Base-by-base conservation (phyloP, 352 stramenopile genomes). In the Pythium sukuiense region DNA sequence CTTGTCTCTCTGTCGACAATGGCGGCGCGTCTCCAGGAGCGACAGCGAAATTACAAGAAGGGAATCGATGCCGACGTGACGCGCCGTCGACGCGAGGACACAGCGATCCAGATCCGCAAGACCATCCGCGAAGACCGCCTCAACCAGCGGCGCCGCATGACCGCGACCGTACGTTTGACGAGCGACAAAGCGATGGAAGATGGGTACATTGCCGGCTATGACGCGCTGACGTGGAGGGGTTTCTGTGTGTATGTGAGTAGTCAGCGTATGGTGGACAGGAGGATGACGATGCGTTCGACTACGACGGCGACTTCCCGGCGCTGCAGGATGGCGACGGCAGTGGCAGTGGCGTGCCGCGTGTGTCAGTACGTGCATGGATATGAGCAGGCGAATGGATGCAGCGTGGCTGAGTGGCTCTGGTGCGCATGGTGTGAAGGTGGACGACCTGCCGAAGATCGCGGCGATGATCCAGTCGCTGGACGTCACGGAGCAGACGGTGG, bases 371-470 rank as follows among this genome's bases (percentile, higher is more conserved):
- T 65, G 39, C 6, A 8, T 24, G 13, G 20, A 16, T n/a, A 27
- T 59, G 12, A 41, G 20, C 20, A 24, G 27, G 14, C 14, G 27
- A 59, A 9, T n/a, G 14, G 13, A 2, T 26, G 43, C 43, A 12
- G 13, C 6, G 4, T 53, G 24, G 2, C 20, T 32, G 45, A 32
- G 4, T 53, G 45, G 45, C 50, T 35, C n/a, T 45, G 37, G 6
- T 49, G 41, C 41, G 41, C 8, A 49, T 49, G 12, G 20, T 49
- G 33, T 46, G 29, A 87, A 98, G 81, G 79, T 99, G 49, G 86
- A 98, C 55, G 90, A 98, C 43, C 77, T 99, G 63, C 95, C 95
- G 14, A 87, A 93, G 59, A 98, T 99, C 84, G 92, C 98, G 3
- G 79, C 88, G 26, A 97, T 96, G 74, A 96, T 99, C 55, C 94